Conservation (phyloP, 108 stramenopile genomes). For the Pseudonitzschia pungens region DNA sequence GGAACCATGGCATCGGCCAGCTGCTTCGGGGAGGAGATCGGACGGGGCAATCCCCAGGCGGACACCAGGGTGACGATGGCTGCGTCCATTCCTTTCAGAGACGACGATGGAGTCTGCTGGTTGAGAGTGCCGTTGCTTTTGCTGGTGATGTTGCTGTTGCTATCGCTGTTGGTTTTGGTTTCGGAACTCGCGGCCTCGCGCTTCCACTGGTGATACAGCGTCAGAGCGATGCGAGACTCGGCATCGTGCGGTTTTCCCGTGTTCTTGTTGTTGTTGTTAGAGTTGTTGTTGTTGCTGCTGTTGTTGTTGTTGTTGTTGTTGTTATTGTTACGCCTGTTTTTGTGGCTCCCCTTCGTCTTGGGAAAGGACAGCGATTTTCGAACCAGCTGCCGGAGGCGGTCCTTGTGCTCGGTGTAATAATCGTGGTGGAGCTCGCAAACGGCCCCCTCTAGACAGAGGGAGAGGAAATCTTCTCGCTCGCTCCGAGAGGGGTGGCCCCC, state of each 20-base stretch:
- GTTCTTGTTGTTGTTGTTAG: neutral
- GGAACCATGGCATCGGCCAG: constrained; percentile 47
- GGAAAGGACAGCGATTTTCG: neutral
- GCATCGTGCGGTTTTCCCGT: constrained; percentile 67
- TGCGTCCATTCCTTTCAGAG: constrained; percentile 17
- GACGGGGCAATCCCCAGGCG: constrained; percentile 55
- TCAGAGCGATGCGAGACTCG: constrained; percentile 59
- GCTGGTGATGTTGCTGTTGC: neutral
- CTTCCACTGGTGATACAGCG: constrained; percentile 55
- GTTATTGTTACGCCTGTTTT: neutral
- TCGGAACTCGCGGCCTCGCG: constrained; percentile 10
- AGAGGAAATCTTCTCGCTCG: neutral
- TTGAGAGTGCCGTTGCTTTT: neutral
- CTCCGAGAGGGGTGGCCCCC: too few species aligned
- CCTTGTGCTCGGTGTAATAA: neutral
- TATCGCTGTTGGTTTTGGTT: constrained; percentile 4
- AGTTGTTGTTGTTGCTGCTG: constrained; percentile 1
- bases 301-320: neutral
- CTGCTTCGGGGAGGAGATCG: constrained; percentile 41
- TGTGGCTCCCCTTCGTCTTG: neutral
- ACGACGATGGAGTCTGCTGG: too few species aligned
- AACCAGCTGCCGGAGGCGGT: neutral
- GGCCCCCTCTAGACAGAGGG: neutral
- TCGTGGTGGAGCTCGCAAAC: neutral
- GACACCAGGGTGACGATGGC: constrained; percentile 32